Evolutionary conservation across 2,329 filamentous ascomycete species (phyloP).

Genomic region (Samsoniella hepiali): DNA sequence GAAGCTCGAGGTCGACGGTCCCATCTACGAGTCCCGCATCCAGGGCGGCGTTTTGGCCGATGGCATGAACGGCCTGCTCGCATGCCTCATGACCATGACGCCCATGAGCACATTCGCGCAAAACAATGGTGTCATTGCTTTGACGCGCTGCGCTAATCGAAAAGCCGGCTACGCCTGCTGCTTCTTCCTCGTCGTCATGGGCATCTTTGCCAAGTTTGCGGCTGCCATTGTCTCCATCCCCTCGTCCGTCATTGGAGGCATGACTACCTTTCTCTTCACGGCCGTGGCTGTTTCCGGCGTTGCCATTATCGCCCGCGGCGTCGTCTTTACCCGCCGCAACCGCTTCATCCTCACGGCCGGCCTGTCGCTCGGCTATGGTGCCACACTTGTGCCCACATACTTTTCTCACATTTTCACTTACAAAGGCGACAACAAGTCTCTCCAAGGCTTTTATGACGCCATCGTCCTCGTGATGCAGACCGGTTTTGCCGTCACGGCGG

Average conservation of each 20-base stretch:
- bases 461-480: conserved; percentile 71
- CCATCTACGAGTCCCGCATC: conserved; percentile 70
- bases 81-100: conserved; percentile 74
- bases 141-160: conserved; percentile 78
- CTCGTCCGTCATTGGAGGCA: conserved; percentile 60
- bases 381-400: conserved; percentile 64
- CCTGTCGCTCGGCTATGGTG: conserved; percentile 69
- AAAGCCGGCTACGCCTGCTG: conserved; percentile 76
- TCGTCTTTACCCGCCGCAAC: conserved; percentile 74
- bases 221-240: conserved; percentile 77
- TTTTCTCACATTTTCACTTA: conserved; percentile 73
- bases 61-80: conserved; percentile 70
- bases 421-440: conserved; percentile 60
- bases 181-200: conserved; percentile 75
- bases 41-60: conserved; percentile 78
- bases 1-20: conserved; percentile 68
- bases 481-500: conserved; percentile 71
- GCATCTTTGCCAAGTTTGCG: conserved; percentile 79
- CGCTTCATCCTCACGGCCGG: conserved; percentile 78
- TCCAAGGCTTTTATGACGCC: conserved; percentile 72
- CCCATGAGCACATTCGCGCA: conserved; percentile 80
- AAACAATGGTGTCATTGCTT: conserved; percentile 80
- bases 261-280: conserved; percentile 78
- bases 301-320: conserved; percentile 66
- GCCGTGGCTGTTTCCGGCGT: conserved; percentile 76